Conservation (phyloP, 108 stramenopile species). For the Nannochloropsis salina region DNA sequence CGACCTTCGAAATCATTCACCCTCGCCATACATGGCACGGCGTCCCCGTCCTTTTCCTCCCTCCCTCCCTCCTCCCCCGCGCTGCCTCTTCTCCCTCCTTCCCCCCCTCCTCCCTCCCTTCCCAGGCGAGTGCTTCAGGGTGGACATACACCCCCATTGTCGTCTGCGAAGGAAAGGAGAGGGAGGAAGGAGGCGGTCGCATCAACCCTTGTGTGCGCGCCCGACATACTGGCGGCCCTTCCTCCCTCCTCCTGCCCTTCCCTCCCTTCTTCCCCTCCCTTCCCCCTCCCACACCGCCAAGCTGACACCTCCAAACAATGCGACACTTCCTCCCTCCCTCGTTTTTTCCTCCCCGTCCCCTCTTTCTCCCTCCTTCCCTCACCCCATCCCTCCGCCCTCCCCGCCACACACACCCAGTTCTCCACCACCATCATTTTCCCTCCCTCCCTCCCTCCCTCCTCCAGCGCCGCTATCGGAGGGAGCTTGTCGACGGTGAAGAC, state of each 20-base stretch:
- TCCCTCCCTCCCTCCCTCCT: neutral
- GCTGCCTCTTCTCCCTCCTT: no score
- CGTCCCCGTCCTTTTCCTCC: neutral
- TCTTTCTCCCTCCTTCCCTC: slow-evolving; percentile 1
- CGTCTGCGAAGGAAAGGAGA: slow-evolving; percentile 2
- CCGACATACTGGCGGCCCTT: no score
- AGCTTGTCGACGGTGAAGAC: neutral
- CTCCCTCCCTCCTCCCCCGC: no score
- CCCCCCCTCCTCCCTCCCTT: neutral
- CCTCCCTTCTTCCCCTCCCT: no score
- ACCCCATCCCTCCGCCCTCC: neutral
- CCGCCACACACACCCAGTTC: neutral
- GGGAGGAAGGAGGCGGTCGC: no score
- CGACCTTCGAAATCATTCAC: neutral
- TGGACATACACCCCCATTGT: neutral
- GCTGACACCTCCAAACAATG: neutral
- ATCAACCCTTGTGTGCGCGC: no score
- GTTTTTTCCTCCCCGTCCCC: no score
- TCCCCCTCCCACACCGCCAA: neutral
- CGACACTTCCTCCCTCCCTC: neutral
- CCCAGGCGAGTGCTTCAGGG: neutral
- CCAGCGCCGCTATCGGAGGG: neutral
- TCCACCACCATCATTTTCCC: neutral
- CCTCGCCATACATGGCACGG: neutral
- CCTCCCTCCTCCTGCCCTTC: slow-evolving; percentile 19